Evolutionary conservation across 768 basidiomycete genomes (phyloP), one percentile per base, ranked within the genome.

Genomic region (Lentinula edodes): DNA sequence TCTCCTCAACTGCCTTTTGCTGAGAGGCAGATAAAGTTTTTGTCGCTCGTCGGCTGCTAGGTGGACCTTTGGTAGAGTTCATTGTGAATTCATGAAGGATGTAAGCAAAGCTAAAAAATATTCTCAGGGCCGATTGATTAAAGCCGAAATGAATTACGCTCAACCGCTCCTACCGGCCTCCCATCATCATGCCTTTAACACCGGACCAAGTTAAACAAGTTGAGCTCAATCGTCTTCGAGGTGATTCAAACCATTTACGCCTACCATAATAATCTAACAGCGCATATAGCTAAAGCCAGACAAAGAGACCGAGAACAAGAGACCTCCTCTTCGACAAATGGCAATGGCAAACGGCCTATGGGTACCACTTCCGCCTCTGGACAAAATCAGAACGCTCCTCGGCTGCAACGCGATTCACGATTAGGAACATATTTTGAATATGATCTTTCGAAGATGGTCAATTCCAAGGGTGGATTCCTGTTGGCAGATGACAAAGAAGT

Each of bases 351-450:
- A 69, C 84, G 93, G 32, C 86, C 90, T 0, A 72, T 94, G 3
- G 75, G 74, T 48, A 81, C 81, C 32, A 75, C 80, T 2, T 78
- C 87, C 45, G 82, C 83, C n/a, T 74, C 71, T 6, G 85, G 87
- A 32, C 81, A 76, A 12, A 86, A 86, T 16, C 84, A 88, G 1
- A 89, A 89, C 4, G 79, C 75, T 0, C 77, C 79, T 9, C 80
- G 77, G 58, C 75, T 93, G 59, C 84, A 84, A 68, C 84, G 89
- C 6, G 91, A 94, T 66, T 82, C 87, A 12, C 83, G 91, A 38
- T 78, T 94, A 10, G 96, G 93, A 32, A 91, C 85, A 52, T 98
- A 98, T 76, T 96, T 96, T 66, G 96, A 98, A 66, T 98, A 97
- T 84, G 95, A 98, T 72, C 74, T 98, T 13, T 91, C 91, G 12